phyloP scores from a whole-genome alignment of 208 protist genomes.

The Tetramitus jugosus region DNA sequence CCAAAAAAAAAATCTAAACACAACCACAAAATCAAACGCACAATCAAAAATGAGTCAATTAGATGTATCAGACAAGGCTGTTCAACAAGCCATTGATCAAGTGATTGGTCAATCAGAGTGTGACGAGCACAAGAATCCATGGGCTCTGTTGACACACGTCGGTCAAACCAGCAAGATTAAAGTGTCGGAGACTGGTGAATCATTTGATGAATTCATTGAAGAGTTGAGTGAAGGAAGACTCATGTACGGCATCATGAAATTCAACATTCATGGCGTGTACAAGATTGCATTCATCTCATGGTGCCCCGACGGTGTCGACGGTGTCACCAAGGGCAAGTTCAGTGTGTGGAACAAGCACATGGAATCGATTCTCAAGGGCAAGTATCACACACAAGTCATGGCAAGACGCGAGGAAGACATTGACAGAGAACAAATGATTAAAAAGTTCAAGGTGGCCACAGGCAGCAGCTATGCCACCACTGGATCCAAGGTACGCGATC shows the following conservation, averaged over 20 bases:
- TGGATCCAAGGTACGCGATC: too few relatives aligned
- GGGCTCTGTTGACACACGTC: background rate
- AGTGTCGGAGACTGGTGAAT: background rate
- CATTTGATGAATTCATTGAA: background rate
- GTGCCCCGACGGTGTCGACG: background rate
- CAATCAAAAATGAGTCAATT: too few relatives aligned
- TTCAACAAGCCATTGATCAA: too few relatives aligned
- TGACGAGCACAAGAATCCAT: background rate
- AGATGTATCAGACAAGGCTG: too few relatives aligned
- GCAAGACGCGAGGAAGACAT: background rate
- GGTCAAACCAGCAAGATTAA: background rate
- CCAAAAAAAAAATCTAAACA: too few relatives aligned
- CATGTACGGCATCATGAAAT: background rate
- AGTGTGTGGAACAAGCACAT: background rate
- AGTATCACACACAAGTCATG: background rate
- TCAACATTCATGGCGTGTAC: background rate
- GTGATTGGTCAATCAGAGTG: too few relatives aligned
- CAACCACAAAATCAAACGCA: too few relatives aligned
- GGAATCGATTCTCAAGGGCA: background rate
- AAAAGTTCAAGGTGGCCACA: background rate
- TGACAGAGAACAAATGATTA: background rate
- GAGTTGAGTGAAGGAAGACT: background rate
- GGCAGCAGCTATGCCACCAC: background rate
- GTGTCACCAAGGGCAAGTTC: background rate
- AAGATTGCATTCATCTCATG: background rate